Conservation (phyloP, 2,329 filamentous ascomycete species). For the Colletotrichum falcatum region DNA sequence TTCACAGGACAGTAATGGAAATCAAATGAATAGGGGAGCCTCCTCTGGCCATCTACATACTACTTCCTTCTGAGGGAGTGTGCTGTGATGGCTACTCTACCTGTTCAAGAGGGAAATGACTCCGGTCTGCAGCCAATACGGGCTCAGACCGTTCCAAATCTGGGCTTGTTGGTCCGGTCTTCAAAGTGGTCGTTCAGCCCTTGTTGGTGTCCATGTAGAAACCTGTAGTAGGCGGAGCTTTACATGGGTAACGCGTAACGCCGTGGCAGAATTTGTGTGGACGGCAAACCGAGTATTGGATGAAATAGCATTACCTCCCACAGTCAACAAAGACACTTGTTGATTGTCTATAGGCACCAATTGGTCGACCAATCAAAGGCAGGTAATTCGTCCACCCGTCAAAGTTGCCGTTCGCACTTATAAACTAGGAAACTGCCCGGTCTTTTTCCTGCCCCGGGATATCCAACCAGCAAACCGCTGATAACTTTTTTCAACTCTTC, state of each 20-base stretch:
- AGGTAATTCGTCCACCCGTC: too few species aligned
- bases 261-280: too few species aligned
- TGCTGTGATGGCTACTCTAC: neutral
- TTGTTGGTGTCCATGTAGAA: neutral
- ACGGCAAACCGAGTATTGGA: neutral
- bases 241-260: too few species aligned
- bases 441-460: too few species aligned
- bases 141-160: neutral
- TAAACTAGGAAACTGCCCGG: neutral
- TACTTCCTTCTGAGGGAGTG: neutral
- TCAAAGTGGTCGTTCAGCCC: neutral
- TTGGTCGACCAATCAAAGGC: too few species aligned
- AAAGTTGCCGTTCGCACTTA: neutral
- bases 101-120: neutral
- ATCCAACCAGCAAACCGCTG: neutral
- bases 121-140: too few species aligned
- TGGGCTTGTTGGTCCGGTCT: neutral
- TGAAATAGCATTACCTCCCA: neutral
- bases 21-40: neutral
- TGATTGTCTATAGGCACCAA: neutral
- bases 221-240: too few species aligned
- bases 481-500: too few species aligned
- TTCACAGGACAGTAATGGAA: neutral
- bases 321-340: neutral
- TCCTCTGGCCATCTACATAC: neutral